These are phyloP conservation scores for Colletotrichum spinosum DNA, from an alignment of 2,329 filamentous ascomycete genomes.

Conservation along the genomic window DNA sequence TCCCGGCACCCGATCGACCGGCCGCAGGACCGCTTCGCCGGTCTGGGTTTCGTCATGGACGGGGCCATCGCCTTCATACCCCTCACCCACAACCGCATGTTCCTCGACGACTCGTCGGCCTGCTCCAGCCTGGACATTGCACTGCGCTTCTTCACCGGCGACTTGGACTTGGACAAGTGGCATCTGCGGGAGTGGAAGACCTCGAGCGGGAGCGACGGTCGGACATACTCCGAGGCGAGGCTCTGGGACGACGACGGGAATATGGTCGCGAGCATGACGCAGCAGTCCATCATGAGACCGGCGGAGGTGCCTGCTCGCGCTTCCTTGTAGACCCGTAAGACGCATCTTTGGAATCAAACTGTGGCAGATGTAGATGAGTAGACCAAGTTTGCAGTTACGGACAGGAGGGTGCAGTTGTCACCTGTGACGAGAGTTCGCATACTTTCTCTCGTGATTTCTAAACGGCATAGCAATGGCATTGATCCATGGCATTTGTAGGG, in stretches of 20 bases:
- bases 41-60: constrained; percentile 58
- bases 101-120: constrained; percentile 56
- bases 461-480: too few species aligned
- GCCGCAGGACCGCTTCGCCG: constrained; percentile 48
- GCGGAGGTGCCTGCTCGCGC: constrained; percentile 8
- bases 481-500: too few species aligned
- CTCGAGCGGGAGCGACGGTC: constrained; percentile 50
- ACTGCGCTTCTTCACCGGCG: constrained; percentile 54
- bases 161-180: constrained; percentile 55
- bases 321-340: neutral
- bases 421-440: too few species aligned
- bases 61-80: constrained; percentile 56
- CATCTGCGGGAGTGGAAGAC: constrained; percentile 55
- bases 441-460: too few species aligned
- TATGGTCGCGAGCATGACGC: constrained; percentile 60
- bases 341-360: neutral
- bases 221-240: constrained; percentile 57
- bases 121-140: constrained; percentile 63
- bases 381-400: too few species aligned
- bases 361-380: too few species aligned
- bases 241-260: constrained; percentile 58
- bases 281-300: constrained; percentile 54
- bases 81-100: constrained; percentile 54
- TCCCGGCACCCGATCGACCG: constrained; percentile 39
- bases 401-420: too few species aligned